Evolutionary conservation across 2,329 filamentous ascomycete species (phyloP).

Genomic region (Zymoseptoria brevis): DNA sequence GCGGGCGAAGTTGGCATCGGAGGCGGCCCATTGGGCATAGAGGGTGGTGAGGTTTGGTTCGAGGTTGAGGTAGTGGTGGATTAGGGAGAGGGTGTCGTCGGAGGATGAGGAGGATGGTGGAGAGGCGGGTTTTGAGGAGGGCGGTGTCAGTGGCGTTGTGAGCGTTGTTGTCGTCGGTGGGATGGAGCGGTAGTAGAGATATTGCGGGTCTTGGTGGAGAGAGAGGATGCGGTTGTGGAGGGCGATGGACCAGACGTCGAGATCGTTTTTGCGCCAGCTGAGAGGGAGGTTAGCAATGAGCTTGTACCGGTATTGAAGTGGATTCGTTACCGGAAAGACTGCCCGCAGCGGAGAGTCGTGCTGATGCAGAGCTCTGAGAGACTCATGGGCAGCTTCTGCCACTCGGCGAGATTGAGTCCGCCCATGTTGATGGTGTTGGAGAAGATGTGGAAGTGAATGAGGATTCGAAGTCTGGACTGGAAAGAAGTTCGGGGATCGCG

Average conservation of each 20-base stretch:
- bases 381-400: constrained; percentile 77
- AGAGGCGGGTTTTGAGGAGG: constrained; percentile 30
- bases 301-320: too few species aligned
- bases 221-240: constrained; percentile 78
- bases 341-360: constrained; percentile 86
- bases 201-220: constrained; percentile 69
- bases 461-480: background rate
- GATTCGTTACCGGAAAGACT: constrained; percentile 87
- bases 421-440: constrained; percentile 30
- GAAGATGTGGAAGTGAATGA: background rate
- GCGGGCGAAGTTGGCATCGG: constrained; percentile 80
- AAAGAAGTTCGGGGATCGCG: background rate
- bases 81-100: constrained; percentile 65
- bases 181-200: constrained; percentile 72
- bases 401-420: constrained; percentile 55
- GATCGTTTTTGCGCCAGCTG: constrained; percentile 75
- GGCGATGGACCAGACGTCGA: constrained; percentile 83
- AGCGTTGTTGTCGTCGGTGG: constrained; percentile 36
- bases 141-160: constrained; percentile 30
- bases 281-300: background rate
- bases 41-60: constrained; percentile 64
- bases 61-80: constrained; percentile 83
- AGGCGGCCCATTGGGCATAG: constrained; percentile 78
- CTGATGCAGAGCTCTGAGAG: constrained; percentile 86
- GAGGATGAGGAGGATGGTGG: constrained; percentile 29